Evolutionary conservation across 2,329 filamentous ascomycete genomes (phyloP).

Genomic region (Beauveria bassiana): DNA sequence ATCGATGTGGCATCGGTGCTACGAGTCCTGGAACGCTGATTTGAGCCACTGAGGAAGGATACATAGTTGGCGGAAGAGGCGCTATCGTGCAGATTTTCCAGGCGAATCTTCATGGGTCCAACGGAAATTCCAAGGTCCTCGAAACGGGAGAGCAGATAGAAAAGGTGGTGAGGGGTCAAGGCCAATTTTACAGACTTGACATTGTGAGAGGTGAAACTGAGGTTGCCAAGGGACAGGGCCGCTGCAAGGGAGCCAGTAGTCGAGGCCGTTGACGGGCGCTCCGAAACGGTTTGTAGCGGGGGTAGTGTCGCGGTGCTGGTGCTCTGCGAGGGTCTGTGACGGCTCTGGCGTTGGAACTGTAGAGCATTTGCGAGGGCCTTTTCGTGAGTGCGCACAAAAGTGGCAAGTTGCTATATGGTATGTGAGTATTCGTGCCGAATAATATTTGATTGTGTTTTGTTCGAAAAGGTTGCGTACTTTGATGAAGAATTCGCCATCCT

Average conservation of each 20-base stretch:
- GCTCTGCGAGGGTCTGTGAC: conserved; percentile 62
- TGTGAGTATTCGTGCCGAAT: conserved; percentile 23
- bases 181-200: conserved; percentile 88
- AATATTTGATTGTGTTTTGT: background rate
- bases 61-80: conserved; percentile 86
- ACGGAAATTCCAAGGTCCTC: conserved; percentile 86
- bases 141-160: conserved; percentile 91
- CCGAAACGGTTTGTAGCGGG: conserved; percentile 49
- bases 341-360: conserved; percentile 66
- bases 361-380: conserved; percentile 94
- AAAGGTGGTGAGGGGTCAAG: conserved; percentile 90
- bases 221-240: conserved; percentile 76
- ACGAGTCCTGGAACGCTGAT: conserved; percentile 70
- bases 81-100: conserved; percentile 90
- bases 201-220: conserved; percentile 76
- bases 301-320: conserved; percentile 50
- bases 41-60: conserved; percentile 75
- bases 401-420: conserved; percentile 72
- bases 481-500: conserved; percentile 84
- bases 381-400: conserved; percentile 94
- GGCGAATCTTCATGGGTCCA: conserved; percentile 89
- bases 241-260: conserved; percentile 70
- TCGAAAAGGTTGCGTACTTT: conserved; percentile 49
- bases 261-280: conserved; percentile 58
- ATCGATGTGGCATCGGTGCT: conserved; percentile 83